These are phyloP conservation scores for Coemansia sp. DNA, from an alignment of 192 early-diverging fungal genomes.

Conservation along the genomic window DNA sequence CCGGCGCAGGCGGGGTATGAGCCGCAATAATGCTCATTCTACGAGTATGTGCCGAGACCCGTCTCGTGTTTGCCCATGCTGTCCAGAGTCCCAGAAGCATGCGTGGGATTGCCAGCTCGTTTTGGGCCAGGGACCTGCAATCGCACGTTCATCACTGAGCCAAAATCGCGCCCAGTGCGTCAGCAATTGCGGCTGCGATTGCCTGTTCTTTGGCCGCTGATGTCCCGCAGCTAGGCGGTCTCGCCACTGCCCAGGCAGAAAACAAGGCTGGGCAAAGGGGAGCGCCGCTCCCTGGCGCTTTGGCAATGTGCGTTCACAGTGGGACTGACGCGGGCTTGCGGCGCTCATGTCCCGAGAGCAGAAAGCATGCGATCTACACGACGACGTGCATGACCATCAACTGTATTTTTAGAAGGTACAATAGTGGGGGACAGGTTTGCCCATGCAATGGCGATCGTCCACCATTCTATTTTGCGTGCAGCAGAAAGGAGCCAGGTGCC, in stretches of 20 bases:
- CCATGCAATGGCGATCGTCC: constrained; percentile 18
- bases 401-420: constrained; percentile 22
- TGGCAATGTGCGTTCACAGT: neutral
- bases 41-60: neutral
- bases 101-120: neutral
- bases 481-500: constrained; percentile 10
- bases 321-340: neutral
- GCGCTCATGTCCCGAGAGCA: constrained; percentile 5
- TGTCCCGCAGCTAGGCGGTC: neutral
- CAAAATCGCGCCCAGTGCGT: neutral
- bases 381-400: neutral
- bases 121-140: neutral
- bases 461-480: constrained; percentile 17
- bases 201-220: neutral
- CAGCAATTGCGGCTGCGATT: neutral
- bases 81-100: too few species aligned
- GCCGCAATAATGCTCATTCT: neutral
- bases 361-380: constrained; percentile 8
- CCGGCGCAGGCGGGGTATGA: neutral
- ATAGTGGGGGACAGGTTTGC: constrained; percentile 16
- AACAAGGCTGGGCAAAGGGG: constrained; percentile 3
- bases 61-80: neutral
- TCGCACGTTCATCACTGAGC: neutral
- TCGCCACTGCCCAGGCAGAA: neutral
- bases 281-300: neutral